A percentile compares a stretch with the other conserved stretches of the same genome.
Evolutionary conservation across 129 eudicot genomes (phyloP).

Genomic region (Heracleum sosnowskyi): DNA sequence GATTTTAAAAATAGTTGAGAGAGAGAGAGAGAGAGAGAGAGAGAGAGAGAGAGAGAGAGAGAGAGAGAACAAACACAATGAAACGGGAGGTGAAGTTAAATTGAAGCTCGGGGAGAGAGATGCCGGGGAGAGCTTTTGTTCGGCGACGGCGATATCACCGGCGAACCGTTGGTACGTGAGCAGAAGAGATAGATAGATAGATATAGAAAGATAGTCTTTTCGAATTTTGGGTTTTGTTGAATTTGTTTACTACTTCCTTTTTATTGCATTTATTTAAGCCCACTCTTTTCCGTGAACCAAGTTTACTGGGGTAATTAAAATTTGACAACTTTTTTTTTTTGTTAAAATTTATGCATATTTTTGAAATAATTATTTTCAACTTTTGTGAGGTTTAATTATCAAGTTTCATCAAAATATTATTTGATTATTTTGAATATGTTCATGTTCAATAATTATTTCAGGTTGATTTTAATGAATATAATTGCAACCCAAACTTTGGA

Average conservation of each 20-base stretch:
- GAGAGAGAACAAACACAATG: neutral
- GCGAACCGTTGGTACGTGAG: slow-evolving; percentile 65
- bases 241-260: neutral
- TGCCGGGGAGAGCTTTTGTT: too few relatives aligned
- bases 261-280: neutral
- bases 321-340: too few relatives aligned
- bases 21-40: neutral
- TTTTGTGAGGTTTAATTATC: too few relatives aligned
- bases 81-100: neutral
- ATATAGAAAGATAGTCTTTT: neutral
- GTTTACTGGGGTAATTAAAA: too few relatives aligned
- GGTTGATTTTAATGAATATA: too few relatives aligned
- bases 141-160: slow-evolving; percentile 43
- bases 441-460: too few relatives aligned
- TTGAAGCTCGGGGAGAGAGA: neutral
- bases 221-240: neutral
- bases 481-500: too few relatives aligned
- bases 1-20: slow-evolving; percentile 11
- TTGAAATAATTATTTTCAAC: too few relatives aligned
- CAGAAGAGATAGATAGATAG: slow-evolving; percentile 3
- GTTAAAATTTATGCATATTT: too few relatives aligned
- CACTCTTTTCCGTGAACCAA: too few relatives aligned
- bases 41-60: slow-evolving; percentile 8
- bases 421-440: too few relatives aligned
- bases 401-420: too few relatives aligned